phyloP scores from a whole-genome alignment of 768 basidiomycete genomes.

The Trametopsis cervina region DNA sequence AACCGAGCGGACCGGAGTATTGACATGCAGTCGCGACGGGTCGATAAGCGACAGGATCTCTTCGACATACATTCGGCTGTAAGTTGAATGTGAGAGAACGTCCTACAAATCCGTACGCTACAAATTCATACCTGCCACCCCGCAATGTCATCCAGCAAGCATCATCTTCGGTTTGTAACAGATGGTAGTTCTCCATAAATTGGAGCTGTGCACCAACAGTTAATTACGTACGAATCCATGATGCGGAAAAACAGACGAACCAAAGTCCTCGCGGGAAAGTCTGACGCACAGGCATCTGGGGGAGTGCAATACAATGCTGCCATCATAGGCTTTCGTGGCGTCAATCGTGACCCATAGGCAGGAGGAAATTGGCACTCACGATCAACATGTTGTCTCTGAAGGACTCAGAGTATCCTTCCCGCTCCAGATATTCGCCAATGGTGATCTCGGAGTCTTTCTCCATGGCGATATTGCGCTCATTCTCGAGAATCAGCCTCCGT shows the following conservation, averaged over 20 bases:
- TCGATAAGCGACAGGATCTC: constrained; percentile 52
- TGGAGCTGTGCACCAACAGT: not conserved
- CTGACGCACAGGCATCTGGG: not conserved
- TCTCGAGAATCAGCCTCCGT: constrained; percentile 34
- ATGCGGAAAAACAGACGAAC: not conserved
- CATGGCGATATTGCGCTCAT: constrained; percentile 16
- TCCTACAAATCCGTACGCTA: not conserved
- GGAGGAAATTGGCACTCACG: constrained; percentile 32
- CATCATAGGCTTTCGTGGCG: constrained; percentile 8
- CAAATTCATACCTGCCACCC: not conserved
- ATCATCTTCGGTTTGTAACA: not conserved
- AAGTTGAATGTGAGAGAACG: not conserved
- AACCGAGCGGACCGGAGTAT: constrained; percentile 44
- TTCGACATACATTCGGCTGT: constrained; percentile 60
- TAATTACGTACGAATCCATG: not conserved
- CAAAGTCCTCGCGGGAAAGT: not conserved
- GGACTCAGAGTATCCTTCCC: constrained; percentile 57
- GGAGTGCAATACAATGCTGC: not conserved
- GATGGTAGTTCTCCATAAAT: not conserved
- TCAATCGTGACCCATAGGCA: not conserved
- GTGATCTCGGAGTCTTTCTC: constrained; percentile 24
- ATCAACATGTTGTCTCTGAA: constrained; percentile 75
- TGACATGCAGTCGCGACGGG: constrained; percentile 46
- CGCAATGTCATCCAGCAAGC: not conserved
- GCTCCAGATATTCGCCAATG: constrained; percentile 50